These are phyloP conservation scores for Magnusiomyces ingens DNA, from an alignment of 1,139 yeast species.

Conservation along the genomic window DNA sequence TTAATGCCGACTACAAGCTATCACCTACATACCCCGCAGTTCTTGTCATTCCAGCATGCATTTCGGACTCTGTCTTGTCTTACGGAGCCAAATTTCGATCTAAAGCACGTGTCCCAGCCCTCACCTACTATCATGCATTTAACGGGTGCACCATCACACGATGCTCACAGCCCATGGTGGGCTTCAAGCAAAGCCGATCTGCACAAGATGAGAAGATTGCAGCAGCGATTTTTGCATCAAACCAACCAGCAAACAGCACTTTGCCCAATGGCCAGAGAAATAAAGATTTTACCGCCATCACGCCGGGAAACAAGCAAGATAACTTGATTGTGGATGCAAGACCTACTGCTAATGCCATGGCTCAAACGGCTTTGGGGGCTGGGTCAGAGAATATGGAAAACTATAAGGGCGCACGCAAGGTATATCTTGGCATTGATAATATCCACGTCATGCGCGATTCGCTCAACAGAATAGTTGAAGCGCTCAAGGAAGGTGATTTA, in stretches of 20 bases:
- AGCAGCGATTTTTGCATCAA: conserved; percentile 58
- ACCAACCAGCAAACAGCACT: conserved; percentile 30
- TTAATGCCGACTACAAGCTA: conserved; percentile 58
- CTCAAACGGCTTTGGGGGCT: conserved; percentile 94
- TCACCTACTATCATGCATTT: conserved; percentile 65
- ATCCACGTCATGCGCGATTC: conserved; percentile 94
- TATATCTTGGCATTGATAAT: conserved; percentile 87
- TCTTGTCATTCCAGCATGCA: conserved; percentile 61
- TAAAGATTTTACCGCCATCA: not conserved
- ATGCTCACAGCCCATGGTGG: conserved; percentile 91
- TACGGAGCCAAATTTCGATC: conserved; percentile 86
- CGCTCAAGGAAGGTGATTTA: conserved; percentile 64
- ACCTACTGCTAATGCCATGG: conserved; percentile 91
- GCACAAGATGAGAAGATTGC: conserved; percentile 85
- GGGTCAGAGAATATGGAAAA: conserved; percentile 92
- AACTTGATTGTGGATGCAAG: conserved; percentile 85
- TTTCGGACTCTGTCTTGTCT: conserved; percentile 73
- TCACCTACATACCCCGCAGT: conserved; percentile 70
- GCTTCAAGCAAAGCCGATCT: conserved; percentile 79
- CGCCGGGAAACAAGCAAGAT: conserved; percentile 29
- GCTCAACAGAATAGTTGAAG: conserved; percentile 52
- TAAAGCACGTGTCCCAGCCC: conserved; percentile 74
- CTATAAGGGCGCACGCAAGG: conserved; percentile 58
- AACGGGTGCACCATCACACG: conserved; percentile 77
- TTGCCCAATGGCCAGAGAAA: conserved; percentile 14